phyloP scores from a whole-genome alignment of 1,284 basidiomycete species.

The Cutaneotrichosporon daszewskae region DNA sequence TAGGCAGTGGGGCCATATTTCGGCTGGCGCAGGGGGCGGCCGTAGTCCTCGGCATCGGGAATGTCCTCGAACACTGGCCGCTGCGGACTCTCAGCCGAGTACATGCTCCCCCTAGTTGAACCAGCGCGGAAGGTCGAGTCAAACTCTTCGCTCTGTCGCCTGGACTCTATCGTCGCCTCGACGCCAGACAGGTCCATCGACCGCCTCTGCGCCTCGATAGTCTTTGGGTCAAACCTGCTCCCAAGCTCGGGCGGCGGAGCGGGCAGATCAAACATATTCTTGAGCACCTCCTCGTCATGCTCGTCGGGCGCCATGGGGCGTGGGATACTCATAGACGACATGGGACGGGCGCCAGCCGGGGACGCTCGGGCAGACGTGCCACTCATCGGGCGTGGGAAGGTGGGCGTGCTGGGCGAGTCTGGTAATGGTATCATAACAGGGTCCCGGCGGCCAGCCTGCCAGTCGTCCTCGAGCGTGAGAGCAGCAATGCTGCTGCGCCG shows the following conservation, averaged over 20 bases:
- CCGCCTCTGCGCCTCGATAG: conserved; percentile 20
- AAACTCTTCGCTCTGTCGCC: too few relatives aligned
- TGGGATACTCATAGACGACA: conserved; percentile 1
- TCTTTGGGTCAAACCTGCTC: conserved; percentile 42
- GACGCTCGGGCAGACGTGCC: background rate
- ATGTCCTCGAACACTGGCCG: conserved; percentile 23
- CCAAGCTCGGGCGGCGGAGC: conserved; percentile 32
- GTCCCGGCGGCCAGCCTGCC: conserved; percentile 11
- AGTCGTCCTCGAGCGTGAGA: conserved; percentile 8
- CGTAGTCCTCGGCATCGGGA: conserved; percentile 32
- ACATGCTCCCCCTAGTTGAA: too few relatives aligned
- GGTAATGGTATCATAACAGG: conserved; percentile 30
- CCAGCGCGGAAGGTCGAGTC: too few relatives aligned
- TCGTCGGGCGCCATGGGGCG: conserved; percentile 12
- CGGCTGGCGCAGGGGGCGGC: conserved; percentile 29
- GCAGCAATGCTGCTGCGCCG: conserved; percentile 6
- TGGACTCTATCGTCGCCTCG: too few relatives aligned
- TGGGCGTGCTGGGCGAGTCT: conserved; percentile 10
- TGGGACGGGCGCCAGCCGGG: background rate
- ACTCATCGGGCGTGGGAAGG: background rate
- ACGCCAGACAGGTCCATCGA: too few relatives aligned
- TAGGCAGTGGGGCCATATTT: conserved; percentile 20
- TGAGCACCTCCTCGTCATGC: conserved; percentile 16
- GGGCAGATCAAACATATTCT: conserved; percentile 43
- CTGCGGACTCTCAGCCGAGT: background rate